A percentile compares a stretch with the other conserved stretches of the same genome.
Evolutionary conservation across 139 green algal species (phyloP).

Genomic region (Tetraselmis chui): DNA sequence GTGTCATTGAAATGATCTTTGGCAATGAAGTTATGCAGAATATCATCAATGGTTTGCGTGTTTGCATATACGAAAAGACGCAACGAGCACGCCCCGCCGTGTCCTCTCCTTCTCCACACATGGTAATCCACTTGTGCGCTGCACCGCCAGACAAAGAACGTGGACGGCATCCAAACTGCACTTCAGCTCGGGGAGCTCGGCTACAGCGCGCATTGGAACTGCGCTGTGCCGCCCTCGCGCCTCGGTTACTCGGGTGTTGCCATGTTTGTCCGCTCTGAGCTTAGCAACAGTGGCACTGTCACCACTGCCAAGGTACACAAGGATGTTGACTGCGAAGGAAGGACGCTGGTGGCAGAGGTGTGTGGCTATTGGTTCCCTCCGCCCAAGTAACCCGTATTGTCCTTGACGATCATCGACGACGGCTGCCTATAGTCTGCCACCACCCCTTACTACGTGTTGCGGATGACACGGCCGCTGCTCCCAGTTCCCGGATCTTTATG

Average conservation of each 20-base stretch:
- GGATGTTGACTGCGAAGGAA: background rate
- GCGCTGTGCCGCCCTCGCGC: slow-evolving; percentile 16
- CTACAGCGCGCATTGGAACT: slow-evolving; percentile 19
- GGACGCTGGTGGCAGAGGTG: background rate
- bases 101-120: background rate
- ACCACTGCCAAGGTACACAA: background rate
- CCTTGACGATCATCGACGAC: too few species aligned
- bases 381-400: too few species aligned
- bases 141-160: slow-evolving; percentile 5
- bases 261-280: slow-evolving; percentile 21
- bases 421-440: too few species aligned
- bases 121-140: slow-evolving; percentile 10
- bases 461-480: background rate
- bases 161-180: slow-evolving; percentile 2
- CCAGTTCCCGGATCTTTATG: slow-evolving; percentile 23
- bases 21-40: too few species aligned
- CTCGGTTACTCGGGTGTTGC: slow-evolving; percentile 31
- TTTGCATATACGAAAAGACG: background rate
- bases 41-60: background rate
- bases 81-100: background rate
- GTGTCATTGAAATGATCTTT: too few species aligned
- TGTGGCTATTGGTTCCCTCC: too few species aligned
- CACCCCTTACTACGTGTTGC: background rate
- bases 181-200: background rate
- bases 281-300: background rate